These are phyloP conservation scores for Pseudogymnoascus verrucosus DNA, from an alignment of 2,329 filamentous ascomycete genomes.

Conservation along the genomic window DNA sequence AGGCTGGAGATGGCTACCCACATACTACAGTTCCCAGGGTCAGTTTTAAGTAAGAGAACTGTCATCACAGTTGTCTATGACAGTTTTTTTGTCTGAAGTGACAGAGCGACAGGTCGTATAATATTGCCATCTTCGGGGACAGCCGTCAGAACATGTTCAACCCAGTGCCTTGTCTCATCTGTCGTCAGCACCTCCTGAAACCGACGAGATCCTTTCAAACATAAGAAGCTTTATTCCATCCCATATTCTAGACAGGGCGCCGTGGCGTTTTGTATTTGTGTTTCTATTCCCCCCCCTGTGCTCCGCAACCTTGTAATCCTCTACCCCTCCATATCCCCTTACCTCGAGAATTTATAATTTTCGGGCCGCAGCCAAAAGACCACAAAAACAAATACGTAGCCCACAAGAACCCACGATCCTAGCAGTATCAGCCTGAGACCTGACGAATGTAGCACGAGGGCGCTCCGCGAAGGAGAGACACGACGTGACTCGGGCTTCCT, in stretches of 20 bases:
- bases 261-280: neutral
- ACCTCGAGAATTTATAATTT: neutral
- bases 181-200: neutral
- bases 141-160: neutral
- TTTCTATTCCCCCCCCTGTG: neutral
- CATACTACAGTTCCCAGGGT: neutral
- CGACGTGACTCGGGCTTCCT: neutral
- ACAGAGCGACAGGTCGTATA: neutral
- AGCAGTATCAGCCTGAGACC: slow-evolving; percentile 1
- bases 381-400: neutral
- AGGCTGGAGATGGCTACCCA: neutral
- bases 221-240: neutral
- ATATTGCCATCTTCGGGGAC: neutral
- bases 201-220: neutral
- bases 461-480: neutral
- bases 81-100: neutral
- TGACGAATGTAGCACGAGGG: slow-evolving; percentile 1
- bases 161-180: neutral
- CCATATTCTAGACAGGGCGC: neutral
- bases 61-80: neutral
- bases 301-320: neutral
- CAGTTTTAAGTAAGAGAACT: neutral
- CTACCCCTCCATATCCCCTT: neutral
- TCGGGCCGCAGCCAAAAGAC: neutral
- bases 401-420: neutral